Evolutionary conservation across 768 basidiomycete genomes (phyloP), one percentile per base, ranked within the genome.

Genomic region (Hygrophorus pudorinus): DNA sequence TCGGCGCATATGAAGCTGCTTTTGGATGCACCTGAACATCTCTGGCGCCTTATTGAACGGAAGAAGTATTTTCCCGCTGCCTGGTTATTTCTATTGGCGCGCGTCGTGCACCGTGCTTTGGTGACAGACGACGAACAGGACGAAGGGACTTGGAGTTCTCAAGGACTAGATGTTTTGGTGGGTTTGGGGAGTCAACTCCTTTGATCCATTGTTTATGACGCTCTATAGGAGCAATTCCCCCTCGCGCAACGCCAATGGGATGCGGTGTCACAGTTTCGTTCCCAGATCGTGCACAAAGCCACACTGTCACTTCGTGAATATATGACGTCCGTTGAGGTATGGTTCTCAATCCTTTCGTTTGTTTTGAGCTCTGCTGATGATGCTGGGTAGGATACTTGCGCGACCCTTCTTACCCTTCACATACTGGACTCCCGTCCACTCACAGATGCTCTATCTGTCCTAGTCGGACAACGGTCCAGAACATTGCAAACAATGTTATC

Each of bases 171-270:
- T 55, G 71, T 86, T 14, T 42, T 70, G 56, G 85, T 85, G 53
- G 39, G 75, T 63, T 24, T 28, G 21, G 21, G 8, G 29, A 27
- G 16, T 36, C 24, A 11, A 24, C 2, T 34, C 13, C 4, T 8
- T 38, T 13, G 29, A 11, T 11, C 18, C 17, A 5, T 31, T 12
- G 27, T 12, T 50, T 28, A 5, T 12, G 28, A 7, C 32, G 18
- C 13, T 10, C 14, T 24, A 16, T 55, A 92, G 90, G 76, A 78
- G 38, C 87, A 92, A 61, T 84, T 93, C 51, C 89, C 92, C 20
- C 67, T 97, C 4, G 77, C 90, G 2, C 85, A 90, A 51, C 81
- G 89, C 29, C 93, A 97, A 62, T 97, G 92, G 93, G 93, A 94
- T 46, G 72, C 78, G 1, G 78, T 97, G 6, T 77, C 80, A 4